phyloP scores from a whole-genome alignment of 495 filamentous ascomycete genomes.

The Xylaria intraflava region DNA sequence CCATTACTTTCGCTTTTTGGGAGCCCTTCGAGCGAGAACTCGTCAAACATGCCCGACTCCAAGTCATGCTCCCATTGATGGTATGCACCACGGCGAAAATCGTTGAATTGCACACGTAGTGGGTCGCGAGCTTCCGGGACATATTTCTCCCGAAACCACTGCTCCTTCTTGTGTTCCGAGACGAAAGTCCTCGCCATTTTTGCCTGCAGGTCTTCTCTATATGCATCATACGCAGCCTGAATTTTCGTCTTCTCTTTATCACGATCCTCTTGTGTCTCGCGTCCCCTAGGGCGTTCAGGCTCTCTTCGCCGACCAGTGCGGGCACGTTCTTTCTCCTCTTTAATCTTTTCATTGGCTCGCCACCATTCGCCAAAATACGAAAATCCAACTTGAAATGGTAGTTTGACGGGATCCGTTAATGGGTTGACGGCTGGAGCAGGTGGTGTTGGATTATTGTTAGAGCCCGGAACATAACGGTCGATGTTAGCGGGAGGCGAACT shows the following conservation, averaged over 20 bases:
- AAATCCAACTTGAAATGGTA: constrained; percentile 93
- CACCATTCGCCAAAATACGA: constrained; percentile 98
- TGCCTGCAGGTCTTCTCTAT: constrained; percentile 88
- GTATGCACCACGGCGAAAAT: constrained; percentile 67
- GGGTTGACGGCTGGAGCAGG: constrained; percentile 52
- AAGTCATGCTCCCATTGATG: constrained; percentile 81
- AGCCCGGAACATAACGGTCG: constrained; percentile 92
- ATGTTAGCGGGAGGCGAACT: constrained; percentile 64
- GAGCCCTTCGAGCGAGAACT: constrained; percentile 90
- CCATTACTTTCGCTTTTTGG: constrained; percentile 91
- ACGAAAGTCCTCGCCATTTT: constrained; percentile 89
- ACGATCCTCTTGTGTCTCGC: constrained; percentile 75
- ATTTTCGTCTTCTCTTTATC: constrained; percentile 86
- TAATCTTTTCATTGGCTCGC: constrained; percentile 75
- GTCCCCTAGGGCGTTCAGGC: constrained; percentile 62
- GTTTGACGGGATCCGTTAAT: constrained; percentile 69
- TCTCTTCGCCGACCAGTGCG: constrained; percentile 68
- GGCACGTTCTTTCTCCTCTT: constrained; percentile 76
- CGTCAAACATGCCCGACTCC: constrained; percentile 76
- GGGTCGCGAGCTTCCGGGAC: constrained; percentile 68
- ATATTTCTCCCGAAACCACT: constrained; percentile 98
- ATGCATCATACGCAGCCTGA: constrained; percentile 83
- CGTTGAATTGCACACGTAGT: constrained; percentile 61
- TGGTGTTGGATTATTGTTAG: constrained; percentile 51
- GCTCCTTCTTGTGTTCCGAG: constrained; percentile 79